Evolutionary conservation across 495 filamentous ascomycete species (phyloP), one percentile per base, ranked within the genome.

Genomic region (Oidiodendron maius): DNA sequence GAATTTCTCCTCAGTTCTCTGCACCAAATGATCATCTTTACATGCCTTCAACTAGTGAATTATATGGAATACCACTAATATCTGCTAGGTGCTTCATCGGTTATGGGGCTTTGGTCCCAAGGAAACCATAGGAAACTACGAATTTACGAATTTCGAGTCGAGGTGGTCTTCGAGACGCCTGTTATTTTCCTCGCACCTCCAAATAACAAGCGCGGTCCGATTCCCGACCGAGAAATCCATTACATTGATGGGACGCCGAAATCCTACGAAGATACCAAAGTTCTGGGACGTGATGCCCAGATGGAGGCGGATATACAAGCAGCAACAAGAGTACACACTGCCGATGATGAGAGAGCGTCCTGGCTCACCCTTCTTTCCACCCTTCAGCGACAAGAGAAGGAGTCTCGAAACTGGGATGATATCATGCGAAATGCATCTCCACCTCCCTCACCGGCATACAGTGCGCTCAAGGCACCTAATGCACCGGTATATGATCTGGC

Each of bases 151-250:
- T 61, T 77, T 8, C 64, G 73, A 12, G 71, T 74, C 44, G 72
- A 77, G 45, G 71, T 74, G 18, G 61, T 64, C 15, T 75, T 72
- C 56, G 64, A 74, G 44, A 62, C 70, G 0, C 73, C 73, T 20
- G 66, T 74, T 25, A 67, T 77, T 26, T 73, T 77, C 32, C 64
- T 72, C 15, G 70, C 64, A 18, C 55, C 60, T 2, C 61, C 70
- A 3, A 53, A 28, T n/a, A 75, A 75, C 53, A 40, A 39, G 2
- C 55, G 55, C 0, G 68, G 69, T 5, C 71, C 71, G 10, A 63
- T 74, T 16, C 40, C 48, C 34, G 47, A 42, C 11, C 55, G 59
- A 51, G 30, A 46, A 0, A 67, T 74, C 6, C 50, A 54, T 38
- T 67, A 66, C 26, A 59, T 75, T n/a, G 51, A 66, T 48, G 71